Evolutionary conservation across 495 filamentous ascomycete species (phyloP), one percentile per base, ranked within the genome.

Genomic region (Aspergillus ellipticus): DNA sequence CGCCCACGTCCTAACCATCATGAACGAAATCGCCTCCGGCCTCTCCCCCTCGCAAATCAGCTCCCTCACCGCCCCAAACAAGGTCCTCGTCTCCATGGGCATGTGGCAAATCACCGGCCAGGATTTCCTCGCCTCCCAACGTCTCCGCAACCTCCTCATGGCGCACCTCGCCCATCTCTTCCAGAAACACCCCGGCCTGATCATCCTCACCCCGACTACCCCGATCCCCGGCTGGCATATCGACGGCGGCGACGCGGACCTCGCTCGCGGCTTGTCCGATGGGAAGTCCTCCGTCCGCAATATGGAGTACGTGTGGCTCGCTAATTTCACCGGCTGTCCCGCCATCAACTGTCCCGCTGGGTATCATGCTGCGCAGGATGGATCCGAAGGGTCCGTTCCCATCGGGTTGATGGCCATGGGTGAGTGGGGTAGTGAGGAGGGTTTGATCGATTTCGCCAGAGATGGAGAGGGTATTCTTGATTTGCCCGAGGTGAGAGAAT

Each of bases 231-330:
- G 93, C 1, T 95, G 89, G 84, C 79, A 79, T 58, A 85, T 88
- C 33, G 57, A 61, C 3, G 66, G 69, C 20, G 77, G 81, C 1
- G 60, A 76, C 0, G 71, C 65, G 15, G 83, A 86, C 52, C 70
- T 89, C 21, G 69, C 71, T 29, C 79, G 84, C 41, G 93, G 93
- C 1, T 72, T 90, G 51, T 85, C 78, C 15, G 87, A 97, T 68
- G 87, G 81, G 0, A 90, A 91, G 63, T 73, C 66, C 56, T 85
- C 82, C 11, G 73, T 96, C 4, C 74, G 84, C 21, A 92, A 82
- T 65, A 96, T 96, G 90, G 85, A 86, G 72, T 97, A 90, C 72
- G 87, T 86, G 26, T 96, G 88, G 84, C 66, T 93, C 43, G 90
- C 93, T 6, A 97, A 97, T 63, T 86, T 89, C 56, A 81, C 72